phyloP scores from a whole-genome alignment of 2,329 filamentous ascomycete genomes.

The Cladosporium sp. region DNA sequence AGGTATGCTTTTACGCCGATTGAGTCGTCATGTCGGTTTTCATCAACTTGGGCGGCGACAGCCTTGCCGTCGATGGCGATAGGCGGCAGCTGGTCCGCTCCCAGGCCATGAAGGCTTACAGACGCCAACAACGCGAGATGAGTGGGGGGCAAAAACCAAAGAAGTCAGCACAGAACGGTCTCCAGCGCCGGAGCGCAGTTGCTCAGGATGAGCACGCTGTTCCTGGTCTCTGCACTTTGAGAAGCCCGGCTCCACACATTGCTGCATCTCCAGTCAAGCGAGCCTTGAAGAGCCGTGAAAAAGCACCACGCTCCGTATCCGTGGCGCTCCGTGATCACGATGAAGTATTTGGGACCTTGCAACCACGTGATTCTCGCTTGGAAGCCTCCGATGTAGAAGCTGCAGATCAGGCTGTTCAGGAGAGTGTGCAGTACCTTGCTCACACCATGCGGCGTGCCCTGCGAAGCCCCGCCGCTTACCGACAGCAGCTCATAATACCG shows the following conservation, averaged over 20 bases:
- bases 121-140: not conserved
- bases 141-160: not conserved
- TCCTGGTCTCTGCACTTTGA: too few species aligned
- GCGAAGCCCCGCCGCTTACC: not conserved
- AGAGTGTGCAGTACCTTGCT: not conserved
- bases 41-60: not conserved
- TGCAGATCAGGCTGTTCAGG: too few species aligned
- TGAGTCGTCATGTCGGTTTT: not conserved
- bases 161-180: not conserved
- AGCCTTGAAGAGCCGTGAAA: too few species aligned
- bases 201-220: too few species aligned
- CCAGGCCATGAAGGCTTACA: not conserved
- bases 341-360: too few species aligned
- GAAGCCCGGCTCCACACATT: too few species aligned
- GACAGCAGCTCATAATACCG: not conserved
- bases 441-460: not conserved
- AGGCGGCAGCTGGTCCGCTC: not conserved
- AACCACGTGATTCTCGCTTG: not conserved
- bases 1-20: too few species aligned
- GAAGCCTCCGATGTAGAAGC: too few species aligned
- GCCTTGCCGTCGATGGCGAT: not conserved
- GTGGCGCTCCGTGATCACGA: too few species aligned
- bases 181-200: not conserved
- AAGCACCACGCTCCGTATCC: too few species aligned
- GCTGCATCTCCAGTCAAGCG: too few species aligned